Conservation (phyloP, 768 basidiomycete genomes). For the Coprinopsis cinerea region DNA sequence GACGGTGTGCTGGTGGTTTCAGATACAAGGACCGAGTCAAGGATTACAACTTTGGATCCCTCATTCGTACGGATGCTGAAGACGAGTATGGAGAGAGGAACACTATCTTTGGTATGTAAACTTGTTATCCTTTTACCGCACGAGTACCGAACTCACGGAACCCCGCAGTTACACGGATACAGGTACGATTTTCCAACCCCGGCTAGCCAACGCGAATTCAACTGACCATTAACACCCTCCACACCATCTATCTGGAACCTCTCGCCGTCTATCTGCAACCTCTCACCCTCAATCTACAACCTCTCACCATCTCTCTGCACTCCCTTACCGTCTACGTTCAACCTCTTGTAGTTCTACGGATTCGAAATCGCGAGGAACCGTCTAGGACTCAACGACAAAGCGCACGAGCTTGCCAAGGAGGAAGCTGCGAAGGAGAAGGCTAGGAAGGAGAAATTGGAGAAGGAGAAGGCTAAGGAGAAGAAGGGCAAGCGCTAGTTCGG, state of each 20-base stretch:
- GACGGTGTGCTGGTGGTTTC: background rate
- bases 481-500: conserved; percentile 8
- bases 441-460: conserved; percentile 44
- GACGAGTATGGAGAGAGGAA: conserved; percentile 88
- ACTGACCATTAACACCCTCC: no score
- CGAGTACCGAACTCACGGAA: background rate
- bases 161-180: conserved; percentile 75
- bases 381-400: conserved; percentile 82
- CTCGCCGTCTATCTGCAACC: background rate
- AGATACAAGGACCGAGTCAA: conserved; percentile 89
- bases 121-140: background rate
- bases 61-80: conserved; percentile 76
- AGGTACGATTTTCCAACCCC: conserved; percentile 38
- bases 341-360: conserved; percentile 69
- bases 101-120: conserved; percentile 80
- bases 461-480: conserved; percentile 27
- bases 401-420: conserved; percentile 74
- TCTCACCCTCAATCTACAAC: background rate
- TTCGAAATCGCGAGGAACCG: conserved; percentile 94
- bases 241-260: background rate
- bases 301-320: background rate
- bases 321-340: background rate
- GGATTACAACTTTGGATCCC: conserved; percentile 95
- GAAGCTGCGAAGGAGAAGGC: conserved; percentile 62
- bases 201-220: no score